phyloP scores from a whole-genome alignment of 202 grass and related monocot species.

The Brachypodium distachyon region DNA sequence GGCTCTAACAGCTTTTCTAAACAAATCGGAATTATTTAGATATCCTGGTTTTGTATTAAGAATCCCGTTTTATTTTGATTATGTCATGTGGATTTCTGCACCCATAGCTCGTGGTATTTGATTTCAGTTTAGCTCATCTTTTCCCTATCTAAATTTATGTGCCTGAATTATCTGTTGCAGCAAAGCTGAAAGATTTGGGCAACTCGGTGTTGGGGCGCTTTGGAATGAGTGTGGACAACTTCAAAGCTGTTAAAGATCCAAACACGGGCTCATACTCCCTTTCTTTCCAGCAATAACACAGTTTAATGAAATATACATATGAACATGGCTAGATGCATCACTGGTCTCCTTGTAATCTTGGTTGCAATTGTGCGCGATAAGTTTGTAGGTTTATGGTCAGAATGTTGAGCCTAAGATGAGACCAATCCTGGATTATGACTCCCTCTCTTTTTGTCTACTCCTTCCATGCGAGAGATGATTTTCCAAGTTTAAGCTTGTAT shows the following conservation, averaged over 20 bases:
- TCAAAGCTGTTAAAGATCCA: conserved; percentile 87
- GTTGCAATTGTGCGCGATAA: background rate
- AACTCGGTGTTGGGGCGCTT: conserved; percentile 84
- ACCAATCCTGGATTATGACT: background rate
- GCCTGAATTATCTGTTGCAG: conserved; percentile 25
- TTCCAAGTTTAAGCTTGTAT: background rate
- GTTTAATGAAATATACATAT: background rate
- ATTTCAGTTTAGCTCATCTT: background rate
- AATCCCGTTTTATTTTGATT: background rate
- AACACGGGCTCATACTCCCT: conserved; percentile 83
- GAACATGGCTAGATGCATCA: background rate
- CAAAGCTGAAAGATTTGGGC: conserved; percentile 86
- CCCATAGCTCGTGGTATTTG: background rate
- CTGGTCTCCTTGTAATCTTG: background rate
- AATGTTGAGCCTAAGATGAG: background rate
- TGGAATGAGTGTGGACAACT: conserved; percentile 88
- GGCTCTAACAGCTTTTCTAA: background rate
- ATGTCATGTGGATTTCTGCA: background rate
- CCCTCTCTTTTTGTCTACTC: background rate
- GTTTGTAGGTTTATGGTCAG: background rate
- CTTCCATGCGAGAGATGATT: background rate
- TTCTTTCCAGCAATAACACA: conserved; percentile 49
- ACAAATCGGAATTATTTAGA: background rate
- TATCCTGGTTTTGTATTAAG: background rate
- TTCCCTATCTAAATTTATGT: background rate